Evolutionary conservation across 805 yeast species (phyloP).

Genomic region (Barnettozyma pratensis): DNA sequence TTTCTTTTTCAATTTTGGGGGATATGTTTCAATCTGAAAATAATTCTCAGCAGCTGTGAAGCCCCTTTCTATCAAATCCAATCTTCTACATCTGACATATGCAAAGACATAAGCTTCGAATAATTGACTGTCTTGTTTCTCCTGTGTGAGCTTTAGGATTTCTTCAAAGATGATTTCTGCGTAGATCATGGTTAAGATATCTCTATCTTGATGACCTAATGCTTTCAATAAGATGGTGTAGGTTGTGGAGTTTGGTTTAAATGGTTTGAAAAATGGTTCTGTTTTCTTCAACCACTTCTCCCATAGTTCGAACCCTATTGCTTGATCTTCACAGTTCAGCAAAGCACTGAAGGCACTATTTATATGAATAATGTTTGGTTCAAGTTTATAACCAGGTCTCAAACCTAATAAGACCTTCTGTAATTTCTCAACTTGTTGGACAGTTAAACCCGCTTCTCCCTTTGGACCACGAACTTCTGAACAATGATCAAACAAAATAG

Average conservation of each 20-base stretch:
- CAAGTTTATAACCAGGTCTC: conserved; percentile 22
- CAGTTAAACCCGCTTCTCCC: conserved; percentile 25
- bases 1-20: conserved; percentile 1
- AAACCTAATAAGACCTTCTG: conserved; percentile 28
- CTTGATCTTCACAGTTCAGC: conserved; percentile 34
- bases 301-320: conserved; percentile 34
- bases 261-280: conserved; percentile 14
- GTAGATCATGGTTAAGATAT: conserved; percentile 4
- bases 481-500: conserved; percentile 42
- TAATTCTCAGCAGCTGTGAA: conserved; percentile 13
- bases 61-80: conserved; percentile 16
- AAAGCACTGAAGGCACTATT: conserved; percentile 44
- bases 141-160: conserved; percentile 9
- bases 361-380: conserved; percentile 35
- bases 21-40: conserved; percentile 15
- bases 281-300: conserved; percentile 24
- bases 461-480: conserved; percentile 26
- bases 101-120: conserved; percentile 17
- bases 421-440: conserved; percentile 30
- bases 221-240: conserved; percentile 24
- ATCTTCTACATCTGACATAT: conserved; percentile 12
- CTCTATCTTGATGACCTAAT: conserved; percentile 13
- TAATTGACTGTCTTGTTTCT: conserved; percentile 13
- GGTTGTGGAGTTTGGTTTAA: conserved; percentile 31
- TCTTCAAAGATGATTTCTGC: conserved; percentile 13